phyloP scores from a whole-genome alignment of 2,329 filamentous ascomycete species.

The Neocatenulostroma microsporum region DNA sequence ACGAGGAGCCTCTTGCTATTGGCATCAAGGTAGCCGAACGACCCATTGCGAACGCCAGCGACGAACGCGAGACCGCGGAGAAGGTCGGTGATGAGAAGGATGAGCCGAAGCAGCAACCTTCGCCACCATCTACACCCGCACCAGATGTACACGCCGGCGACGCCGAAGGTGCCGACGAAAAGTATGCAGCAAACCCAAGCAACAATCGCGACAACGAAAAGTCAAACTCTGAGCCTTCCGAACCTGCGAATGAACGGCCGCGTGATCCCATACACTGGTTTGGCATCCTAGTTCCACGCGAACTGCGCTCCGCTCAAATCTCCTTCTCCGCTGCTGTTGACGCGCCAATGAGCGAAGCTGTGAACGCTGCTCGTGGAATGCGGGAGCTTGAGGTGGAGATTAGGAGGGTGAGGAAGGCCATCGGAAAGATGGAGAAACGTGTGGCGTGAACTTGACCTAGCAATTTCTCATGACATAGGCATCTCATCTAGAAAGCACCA shows the following conservation, averaged over 20 bases:
- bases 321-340: constrained; percentile 51
- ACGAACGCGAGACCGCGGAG: background rate
- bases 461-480: no score
- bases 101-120: constrained; percentile 15
- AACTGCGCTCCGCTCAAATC: constrained; percentile 50
- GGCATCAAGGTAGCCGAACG: background rate
- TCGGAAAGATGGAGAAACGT: constrained; percentile 35
- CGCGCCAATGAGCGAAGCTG: constrained; percentile 50
- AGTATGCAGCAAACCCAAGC: no score
- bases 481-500: no score
- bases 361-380: constrained; percentile 54
- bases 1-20: constrained; percentile 1
- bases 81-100: background rate
- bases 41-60: constrained; percentile 1
- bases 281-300: constrained; percentile 45
- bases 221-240: no score
- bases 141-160: constrained; percentile 21
- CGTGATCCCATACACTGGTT: constrained; percentile 52
- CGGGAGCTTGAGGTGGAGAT: constrained; percentile 61
- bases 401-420: constrained; percentile 45
- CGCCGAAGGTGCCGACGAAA: no score
- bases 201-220: no score
- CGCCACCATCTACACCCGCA: constrained; percentile 36
- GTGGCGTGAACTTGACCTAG: no score
- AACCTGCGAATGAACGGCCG: no score